A percentile compares a stretch with the other conserved stretches of the same genome.
Conservation (phyloP, 202 grass and related monocot species). For the Brachypodium distachyon region DNA sequence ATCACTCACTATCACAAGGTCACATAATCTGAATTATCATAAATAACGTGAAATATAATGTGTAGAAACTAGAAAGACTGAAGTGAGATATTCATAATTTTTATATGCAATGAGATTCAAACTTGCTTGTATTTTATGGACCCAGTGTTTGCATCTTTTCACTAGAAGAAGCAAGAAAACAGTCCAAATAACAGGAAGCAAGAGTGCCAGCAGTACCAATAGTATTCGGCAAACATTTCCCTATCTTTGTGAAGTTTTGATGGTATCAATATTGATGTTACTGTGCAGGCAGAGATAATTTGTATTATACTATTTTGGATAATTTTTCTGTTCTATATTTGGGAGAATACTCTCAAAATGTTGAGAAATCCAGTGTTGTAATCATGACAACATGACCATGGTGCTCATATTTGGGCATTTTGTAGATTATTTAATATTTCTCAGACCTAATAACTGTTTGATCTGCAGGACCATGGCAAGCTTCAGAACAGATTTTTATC, state of each 20-base stretch:
- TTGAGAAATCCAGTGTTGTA: conserved; percentile 1
- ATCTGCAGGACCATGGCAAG: conserved; percentile 62
- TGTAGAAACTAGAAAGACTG: background rate
- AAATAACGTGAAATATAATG: background rate
- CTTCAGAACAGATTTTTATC: conserved; percentile 85
- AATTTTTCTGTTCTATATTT: background rate
- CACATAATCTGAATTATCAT: background rate
- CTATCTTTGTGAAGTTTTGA: background rate
- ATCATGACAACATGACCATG: background rate
- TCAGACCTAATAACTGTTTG: conserved; percentile 19
- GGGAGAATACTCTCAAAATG: background rate
- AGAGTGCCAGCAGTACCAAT: background rate
- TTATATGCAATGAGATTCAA: background rate
- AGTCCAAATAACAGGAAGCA: background rate
- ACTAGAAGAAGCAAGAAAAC: background rate
- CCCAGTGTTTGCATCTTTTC: background rate
- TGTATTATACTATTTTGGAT: background rate
- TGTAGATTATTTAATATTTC: conserved; percentile 1
- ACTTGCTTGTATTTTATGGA: background rate
- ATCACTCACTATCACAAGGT: background rate
- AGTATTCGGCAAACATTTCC: background rate
- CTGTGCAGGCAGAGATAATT: background rate
- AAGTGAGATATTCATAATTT: background rate
- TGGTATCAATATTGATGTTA: background rate
- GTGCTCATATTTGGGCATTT: background rate